These are phyloP conservation scores for Lipomyces kockii DNA, from an alignment of 805 yeast species.

Conservation along the genomic window DNA sequence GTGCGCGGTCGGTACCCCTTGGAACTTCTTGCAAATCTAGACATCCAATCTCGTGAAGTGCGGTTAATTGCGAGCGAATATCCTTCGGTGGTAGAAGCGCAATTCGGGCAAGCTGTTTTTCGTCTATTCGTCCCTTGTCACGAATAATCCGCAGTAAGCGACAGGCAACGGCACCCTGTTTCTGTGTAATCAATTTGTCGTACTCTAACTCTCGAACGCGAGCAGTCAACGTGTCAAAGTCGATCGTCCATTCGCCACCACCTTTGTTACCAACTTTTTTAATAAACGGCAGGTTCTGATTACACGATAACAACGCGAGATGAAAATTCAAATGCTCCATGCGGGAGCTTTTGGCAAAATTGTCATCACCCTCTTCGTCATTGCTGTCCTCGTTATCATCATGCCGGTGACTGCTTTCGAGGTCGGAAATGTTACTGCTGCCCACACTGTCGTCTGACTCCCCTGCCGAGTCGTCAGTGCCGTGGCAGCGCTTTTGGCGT, in stretches of 20 bases:
- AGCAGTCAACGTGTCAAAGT: slow-evolving; percentile 43
- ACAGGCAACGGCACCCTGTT: slow-evolving; percentile 57
- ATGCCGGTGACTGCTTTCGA: slow-evolving; percentile 33
- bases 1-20: slow-evolving; percentile 86
- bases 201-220: slow-evolving; percentile 43
- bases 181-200: slow-evolving; percentile 45
- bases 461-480: slow-evolving; percentile 35
- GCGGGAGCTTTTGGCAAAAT: slow-evolving; percentile 15
- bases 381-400: slow-evolving; percentile 41
- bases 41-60: slow-evolving; percentile 68
- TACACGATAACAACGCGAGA: slow-evolving; percentile 64
- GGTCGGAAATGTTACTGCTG: background rate
- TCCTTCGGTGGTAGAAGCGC: slow-evolving; percentile 79
- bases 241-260: slow-evolving; percentile 51
- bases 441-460: background rate
- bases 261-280: slow-evolving; percentile 58
- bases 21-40: slow-evolving; percentile 94
- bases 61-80: slow-evolving; percentile 71
- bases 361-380: slow-evolving; percentile 25
- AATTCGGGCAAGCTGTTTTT: slow-evolving; percentile 68
- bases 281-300: slow-evolving; percentile 61
- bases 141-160: slow-evolving; percentile 80
- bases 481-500: slow-evolving; percentile 39
- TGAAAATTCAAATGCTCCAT: slow-evolving; percentile 49
- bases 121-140: slow-evolving; percentile 74